Conservation (phyloP, 192 early-diverging fungal genomes). For the Coemansia sp. region DNA sequence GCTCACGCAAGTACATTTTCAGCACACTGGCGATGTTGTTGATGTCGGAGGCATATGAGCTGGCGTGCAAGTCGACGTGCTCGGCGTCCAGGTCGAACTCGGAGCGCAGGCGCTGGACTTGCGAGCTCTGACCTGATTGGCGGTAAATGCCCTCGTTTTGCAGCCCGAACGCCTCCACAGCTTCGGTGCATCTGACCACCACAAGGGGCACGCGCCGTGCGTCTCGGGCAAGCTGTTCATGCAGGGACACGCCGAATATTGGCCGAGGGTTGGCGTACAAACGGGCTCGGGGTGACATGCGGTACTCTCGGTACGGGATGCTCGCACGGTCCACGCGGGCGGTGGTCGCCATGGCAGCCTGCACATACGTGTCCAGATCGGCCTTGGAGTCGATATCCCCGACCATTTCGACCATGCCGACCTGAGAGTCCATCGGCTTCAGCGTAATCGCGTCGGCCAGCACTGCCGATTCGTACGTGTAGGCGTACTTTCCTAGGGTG, state of each 20-base stretch:
- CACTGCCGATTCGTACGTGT: constrained; percentile 74
- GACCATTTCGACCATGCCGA: constrained; percentile 53
- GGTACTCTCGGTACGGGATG: constrained; percentile 44
- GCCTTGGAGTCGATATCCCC: constrained; percentile 63
- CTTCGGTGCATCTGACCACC: constrained; percentile 75
- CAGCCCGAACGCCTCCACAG: constrained; percentile 77
- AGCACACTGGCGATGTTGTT: constrained; percentile 82
- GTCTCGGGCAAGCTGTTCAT: constrained; percentile 70
- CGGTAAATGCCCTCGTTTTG: constrained; percentile 88
- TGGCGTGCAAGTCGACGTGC: constrained; percentile 62
- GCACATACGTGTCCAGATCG: constrained; percentile 56
- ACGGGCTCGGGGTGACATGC: constrained; percentile 50
- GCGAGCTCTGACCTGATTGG: constrained; percentile 74
- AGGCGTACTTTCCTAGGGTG: constrained; percentile 76
- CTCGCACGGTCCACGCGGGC: constrained; percentile 36
- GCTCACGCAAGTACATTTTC: constrained; percentile 92
- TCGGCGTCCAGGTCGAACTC: constrained; percentile 76
- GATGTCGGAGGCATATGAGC: constrained; percentile 68
- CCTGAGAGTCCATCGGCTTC: constrained; percentile 53
- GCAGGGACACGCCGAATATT: constrained; percentile 81
- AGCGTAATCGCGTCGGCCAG: constrained; percentile 70
- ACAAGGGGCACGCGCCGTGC: constrained; percentile 71
- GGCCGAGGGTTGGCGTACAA: constrained; percentile 71
- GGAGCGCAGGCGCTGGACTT: constrained; percentile 70
- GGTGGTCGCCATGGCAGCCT: constrained; percentile 27